A percentile compares a stretch with the other conserved stretches of the same genome.
phyloP scores from a whole-genome alignment of 2,329 filamentous ascomycete genomes.

The Alternaria novae-zelandiae region DNA sequence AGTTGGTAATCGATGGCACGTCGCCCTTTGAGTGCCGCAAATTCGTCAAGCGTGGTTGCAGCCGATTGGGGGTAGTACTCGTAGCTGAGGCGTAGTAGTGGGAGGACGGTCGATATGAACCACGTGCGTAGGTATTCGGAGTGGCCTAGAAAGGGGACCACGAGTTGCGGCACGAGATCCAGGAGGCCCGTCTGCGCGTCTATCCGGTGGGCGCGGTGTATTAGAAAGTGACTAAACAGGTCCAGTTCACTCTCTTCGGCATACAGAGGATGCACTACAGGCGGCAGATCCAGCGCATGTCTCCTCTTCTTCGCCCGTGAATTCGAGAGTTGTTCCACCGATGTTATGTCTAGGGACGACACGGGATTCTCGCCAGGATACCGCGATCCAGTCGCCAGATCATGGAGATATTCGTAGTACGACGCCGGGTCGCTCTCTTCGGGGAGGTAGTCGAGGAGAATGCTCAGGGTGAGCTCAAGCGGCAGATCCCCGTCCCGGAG shows the following conservation, averaged over 20 bases:
- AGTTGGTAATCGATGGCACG: slow-evolving; percentile 68
- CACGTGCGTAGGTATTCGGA: slow-evolving; percentile 68
- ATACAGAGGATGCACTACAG: slow-evolving; percentile 60
- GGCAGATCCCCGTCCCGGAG: slow-evolving; percentile 65
- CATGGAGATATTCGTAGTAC: slow-evolving; percentile 68
- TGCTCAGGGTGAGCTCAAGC: slow-evolving; percentile 70
- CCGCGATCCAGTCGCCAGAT: slow-evolving; percentile 60
- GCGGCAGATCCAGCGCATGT: slow-evolving; percentile 67
- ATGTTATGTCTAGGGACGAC: slow-evolving; percentile 59
- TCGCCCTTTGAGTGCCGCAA: slow-evolving; percentile 66
- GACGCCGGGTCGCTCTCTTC: slow-evolving; percentile 69
- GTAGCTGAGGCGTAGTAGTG: slow-evolving; percentile 70
- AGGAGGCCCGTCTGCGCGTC: slow-evolving; percentile 76
- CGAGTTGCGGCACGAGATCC: slow-evolving; percentile 68
- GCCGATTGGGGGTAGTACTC: slow-evolving; percentile 69
- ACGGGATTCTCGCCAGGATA: slow-evolving; percentile 46
- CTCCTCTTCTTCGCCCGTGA: slow-evolving; percentile 68
- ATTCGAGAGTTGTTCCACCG: slow-evolving; percentile 66
- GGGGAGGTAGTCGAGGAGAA: slow-evolving; percentile 78
- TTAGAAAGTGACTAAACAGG: slow-evolving; percentile 67
- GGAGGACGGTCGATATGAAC: slow-evolving; percentile 72
- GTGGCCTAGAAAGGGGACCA: slow-evolving; percentile 71
- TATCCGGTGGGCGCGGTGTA: slow-evolving; percentile 71
- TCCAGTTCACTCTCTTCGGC: slow-evolving; percentile 60
- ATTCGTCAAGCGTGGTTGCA: slow-evolving; percentile 65